Percentiles rank a stretch among this genome's conserved stretches.
phyloP scores from a whole-genome alignment of 2,329 filamentous ascomycete genomes.

The Zopfia rhizophila region DNA sequence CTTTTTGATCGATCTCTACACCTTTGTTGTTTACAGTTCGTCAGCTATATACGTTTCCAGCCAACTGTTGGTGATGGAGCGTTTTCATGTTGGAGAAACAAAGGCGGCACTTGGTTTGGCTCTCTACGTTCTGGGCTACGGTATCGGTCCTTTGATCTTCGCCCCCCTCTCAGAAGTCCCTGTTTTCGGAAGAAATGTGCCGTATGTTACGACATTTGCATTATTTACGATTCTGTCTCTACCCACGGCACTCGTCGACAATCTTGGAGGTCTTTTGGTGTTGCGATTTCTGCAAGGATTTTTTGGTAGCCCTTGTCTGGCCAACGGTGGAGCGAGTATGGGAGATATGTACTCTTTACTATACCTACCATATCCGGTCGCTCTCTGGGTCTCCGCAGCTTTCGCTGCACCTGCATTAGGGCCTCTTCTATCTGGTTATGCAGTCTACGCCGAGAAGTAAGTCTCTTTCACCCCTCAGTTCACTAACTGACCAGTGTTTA shows the following conservation, averaged over 20 bases:
- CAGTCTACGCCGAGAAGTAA: slow-evolving; percentile 61
- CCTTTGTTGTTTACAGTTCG: slow-evolving; percentile 63
- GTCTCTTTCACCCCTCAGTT: neutral
- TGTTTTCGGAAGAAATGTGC: slow-evolving; percentile 59
- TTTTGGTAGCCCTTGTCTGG: slow-evolving; percentile 69
- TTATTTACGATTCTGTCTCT: slow-evolving; percentile 63
- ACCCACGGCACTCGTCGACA: slow-evolving; percentile 58
- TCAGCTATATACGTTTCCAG: slow-evolving; percentile 64
- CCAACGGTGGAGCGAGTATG: slow-evolving; percentile 63
- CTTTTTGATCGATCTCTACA: slow-evolving; percentile 60
- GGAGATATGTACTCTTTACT: slow-evolving; percentile 63
- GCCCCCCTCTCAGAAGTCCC: slow-evolving; percentile 62
- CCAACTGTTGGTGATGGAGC: slow-evolving; percentile 49
- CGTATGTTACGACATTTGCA: slow-evolving; percentile 61
- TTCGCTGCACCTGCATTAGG: slow-evolving; percentile 66
- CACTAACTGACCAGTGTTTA: slow-evolving; percentile 16
- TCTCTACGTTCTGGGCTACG: slow-evolving; percentile 62
- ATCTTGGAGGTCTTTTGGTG: slow-evolving; percentile 63
- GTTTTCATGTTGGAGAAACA: slow-evolving; percentile 58
- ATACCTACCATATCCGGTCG: slow-evolving; percentile 67
- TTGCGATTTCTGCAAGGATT: slow-evolving; percentile 65
- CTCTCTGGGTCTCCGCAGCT: slow-evolving; percentile 67
- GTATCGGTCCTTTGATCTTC: slow-evolving; percentile 55
- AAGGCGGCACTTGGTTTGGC: slow-evolving; percentile 61
- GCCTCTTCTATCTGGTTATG: slow-evolving; percentile 69